Evolutionary conservation across 1,139 yeast genomes (phyloP), one percentile per base, ranked within the genome.

Genomic region (Yarrowia galli): DNA sequence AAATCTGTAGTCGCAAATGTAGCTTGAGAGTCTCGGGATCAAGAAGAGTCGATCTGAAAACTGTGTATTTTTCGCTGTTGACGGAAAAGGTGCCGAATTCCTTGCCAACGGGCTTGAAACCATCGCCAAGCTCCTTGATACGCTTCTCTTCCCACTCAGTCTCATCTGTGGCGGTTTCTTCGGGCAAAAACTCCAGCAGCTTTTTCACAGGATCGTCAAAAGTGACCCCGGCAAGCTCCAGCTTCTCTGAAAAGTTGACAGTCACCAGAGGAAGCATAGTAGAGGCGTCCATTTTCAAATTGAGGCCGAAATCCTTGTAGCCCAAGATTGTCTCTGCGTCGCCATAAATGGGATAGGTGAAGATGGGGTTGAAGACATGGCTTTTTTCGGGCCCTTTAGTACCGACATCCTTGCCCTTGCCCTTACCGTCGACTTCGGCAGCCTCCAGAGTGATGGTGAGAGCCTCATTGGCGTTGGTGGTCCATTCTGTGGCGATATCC

Each of bases 281-380:
- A 15, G 79, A 73, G 15, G 86, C 79, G 72, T 88, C 90, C 74
- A 86, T 86, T 3, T 83, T 86, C 28, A 88, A 73, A 71, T 78
- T 72, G 15, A 76, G 65, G 60, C 82, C 81, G 60, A 93, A 81
- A 73, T 86, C 89, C 72, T 88, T 83, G 76, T 86, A 96, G 1
- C 99, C 99, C 76, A 87, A 92, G 12, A 96, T 88, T 67, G 89
- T 87, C 76, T 96, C 99, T 1, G 92, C 84, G 68, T 92, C 97
- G 12, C 98, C 98, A 80, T 87, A 95, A 16, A 95, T 88, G 2
- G 98, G 97, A 77, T 95, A 95, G 0, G 98, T 93, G 79, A 91
- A 93, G 22, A 80, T 77, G 0, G 99, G 98, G 43, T 83, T 79
- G 79, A 78, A 78, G 38, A 36, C 53, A 23, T 67, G 48, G 23